A percentile compares a stretch with the other conserved stretches of the same genome.
Conservation (phyloP, 2,329 filamentous ascomycete species). For the Fusarium brevicatenulatum region DNA sequence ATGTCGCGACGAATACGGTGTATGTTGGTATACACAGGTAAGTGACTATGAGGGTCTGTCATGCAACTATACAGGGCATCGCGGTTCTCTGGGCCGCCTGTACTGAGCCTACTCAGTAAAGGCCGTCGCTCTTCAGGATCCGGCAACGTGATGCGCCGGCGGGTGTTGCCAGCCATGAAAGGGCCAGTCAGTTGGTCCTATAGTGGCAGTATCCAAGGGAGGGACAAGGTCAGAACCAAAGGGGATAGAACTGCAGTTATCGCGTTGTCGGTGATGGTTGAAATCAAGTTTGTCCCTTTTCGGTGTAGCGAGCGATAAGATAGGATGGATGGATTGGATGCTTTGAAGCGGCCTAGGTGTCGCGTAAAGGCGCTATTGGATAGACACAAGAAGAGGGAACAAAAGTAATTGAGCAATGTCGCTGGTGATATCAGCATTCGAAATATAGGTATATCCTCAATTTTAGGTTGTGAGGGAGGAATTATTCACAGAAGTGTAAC, state of each 20-base stretch:
- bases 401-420: neutral
- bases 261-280: slow-evolving; percentile 14
- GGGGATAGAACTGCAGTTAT: slow-evolving; percentile 7
- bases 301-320: slow-evolving; percentile 27
- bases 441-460: neutral
- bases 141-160: slow-evolving; percentile 48
- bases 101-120: slow-evolving; percentile 48
- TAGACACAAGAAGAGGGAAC: neutral
- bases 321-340: neutral
- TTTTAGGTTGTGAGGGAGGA: neutral
- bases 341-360: neutral
- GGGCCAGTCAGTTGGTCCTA: neutral
- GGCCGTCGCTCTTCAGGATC: slow-evolving; percentile 50
- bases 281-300: slow-evolving; percentile 29
- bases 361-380: slow-evolving; percentile 1
- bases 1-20: slow-evolving; percentile 76
- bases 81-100: slow-evolving; percentile 41
- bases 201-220: neutral
- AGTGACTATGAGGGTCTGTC: slow-evolving; percentile 67
- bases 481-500: slow-evolving; percentile 21
- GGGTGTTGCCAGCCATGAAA: slow-evolving; percentile 40
- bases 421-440: neutral
- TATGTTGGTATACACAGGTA: slow-evolving; percentile 82
- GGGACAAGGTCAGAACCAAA: neutral
- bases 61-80: slow-evolving; percentile 62